Base-by-base conservation (phyloP, 2,329 filamentous ascomycete genomes). In the Curvularia sp. region DNA sequence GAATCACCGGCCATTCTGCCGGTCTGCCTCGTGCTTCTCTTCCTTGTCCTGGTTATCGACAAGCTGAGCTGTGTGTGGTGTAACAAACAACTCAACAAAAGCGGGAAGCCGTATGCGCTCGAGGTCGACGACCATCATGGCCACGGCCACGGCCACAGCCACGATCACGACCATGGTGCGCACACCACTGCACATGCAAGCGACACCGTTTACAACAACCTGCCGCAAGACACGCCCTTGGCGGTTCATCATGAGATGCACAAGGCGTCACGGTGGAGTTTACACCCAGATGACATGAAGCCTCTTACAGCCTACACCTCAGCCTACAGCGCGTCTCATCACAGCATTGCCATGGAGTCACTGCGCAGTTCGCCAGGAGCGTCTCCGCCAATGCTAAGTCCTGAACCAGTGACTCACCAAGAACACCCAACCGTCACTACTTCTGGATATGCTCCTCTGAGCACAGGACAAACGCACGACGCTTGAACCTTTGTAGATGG, bases 1-100 rank as follows among this genome's bases (percentile, higher is more conserved):
- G 56, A 63, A 12, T 72, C 71, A 1, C 74, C 76, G 1, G 65
- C 63, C 33, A 66, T 78, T 10, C 66, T 79, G 2, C 78, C 78
- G 0, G 70, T 73, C 38, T 72, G 72, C 39, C 67, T 77, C 9
- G 26, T 71, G 1, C 67, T 79, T n/a, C 64, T 79, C 10, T 76
- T 78, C 62, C 31, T 73, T 18, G 54, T 75, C 10, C 60, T 74
- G 0, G 52, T 67, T 35, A 64, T 64, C 62, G 75, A 77, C 63
- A 75, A 73, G 48, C 30, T 75, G 20, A 70, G 66, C 54, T 65
- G 71, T 2, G 41, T 68, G 7, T 70, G 68, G 54, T 73, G 66
- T 44, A 77, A 77, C 48, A 66, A 61, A 60, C 65, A 64, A 4
- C 61, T 76, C 12, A 61, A 66, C 33, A 70, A 69, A 58, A 73